Evolutionary conservation across 2,329 filamentous ascomycete genomes (phyloP).

Genomic region (Pseudocercospora eumusae): DNA sequence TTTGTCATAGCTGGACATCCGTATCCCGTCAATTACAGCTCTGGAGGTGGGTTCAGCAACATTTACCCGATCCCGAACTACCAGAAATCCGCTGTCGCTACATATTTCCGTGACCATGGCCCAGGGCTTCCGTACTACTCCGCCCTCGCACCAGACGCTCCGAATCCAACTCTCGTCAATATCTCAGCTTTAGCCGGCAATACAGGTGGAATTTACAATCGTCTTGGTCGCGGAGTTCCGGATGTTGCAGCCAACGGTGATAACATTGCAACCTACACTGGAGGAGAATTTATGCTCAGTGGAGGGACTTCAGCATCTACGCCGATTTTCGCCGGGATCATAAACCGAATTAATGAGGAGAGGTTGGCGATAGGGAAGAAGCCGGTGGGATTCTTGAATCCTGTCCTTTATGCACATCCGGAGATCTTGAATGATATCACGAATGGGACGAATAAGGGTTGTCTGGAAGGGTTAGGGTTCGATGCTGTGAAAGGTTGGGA

Average conservation of each 20-base stretch:
- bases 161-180: slow-evolving; percentile 22
- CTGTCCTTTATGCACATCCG: slow-evolving; percentile 29
- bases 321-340: slow-evolving; percentile 34
- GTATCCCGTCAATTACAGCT: slow-evolving; percentile 5
- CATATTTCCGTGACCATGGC: slow-evolving; percentile 37
- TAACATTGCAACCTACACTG: slow-evolving; percentile 43
- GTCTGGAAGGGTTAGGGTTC: slow-evolving; percentile 14
- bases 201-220: slow-evolving; percentile 35
- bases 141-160: slow-evolving; percentile 6
- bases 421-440: slow-evolving; percentile 20
- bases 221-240: slow-evolving; percentile 39
- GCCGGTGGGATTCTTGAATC: slow-evolving; percentile 40
- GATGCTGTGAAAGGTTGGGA: slow-evolving; percentile 26
- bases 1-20: slow-evolving; percentile 6
- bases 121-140: slow-evolving; percentile 31
- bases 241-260: slow-evolving; percentile 44
- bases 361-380: slow-evolving; percentile 30
- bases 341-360: slow-evolving; percentile 34
- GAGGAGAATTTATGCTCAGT: slow-evolving; percentile 41
- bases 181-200: slow-evolving; percentile 17
- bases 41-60: slow-evolving; percentile 34
- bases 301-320: slow-evolving; percentile 33
- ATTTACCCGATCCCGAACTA: slow-evolving; percentile 39
- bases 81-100: slow-evolving; percentile 40
- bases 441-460: slow-evolving; percentile 37